Evolutionary conservation across 2,329 filamentous ascomycete species (phyloP).

Genomic region (Monosporascus sp.): DNA sequence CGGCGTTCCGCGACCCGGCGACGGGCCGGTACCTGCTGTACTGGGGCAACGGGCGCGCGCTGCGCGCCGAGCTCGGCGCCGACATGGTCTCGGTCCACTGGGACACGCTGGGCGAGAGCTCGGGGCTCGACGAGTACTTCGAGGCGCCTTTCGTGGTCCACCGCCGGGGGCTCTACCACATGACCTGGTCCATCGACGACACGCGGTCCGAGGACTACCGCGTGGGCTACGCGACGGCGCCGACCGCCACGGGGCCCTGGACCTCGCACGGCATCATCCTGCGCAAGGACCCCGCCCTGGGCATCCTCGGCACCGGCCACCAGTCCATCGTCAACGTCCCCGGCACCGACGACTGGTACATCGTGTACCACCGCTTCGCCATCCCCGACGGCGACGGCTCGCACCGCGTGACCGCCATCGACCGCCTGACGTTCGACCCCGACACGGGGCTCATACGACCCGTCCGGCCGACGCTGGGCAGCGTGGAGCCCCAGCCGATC

Average conservation of each 20-base stretch:
- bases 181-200: slow-evolving; percentile 41
- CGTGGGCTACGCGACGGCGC: slow-evolving; percentile 37
- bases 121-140: slow-evolving; percentile 34
- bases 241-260: slow-evolving; percentile 32
- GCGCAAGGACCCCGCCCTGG: slow-evolving; percentile 31
- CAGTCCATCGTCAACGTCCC: slow-evolving; percentile 38
- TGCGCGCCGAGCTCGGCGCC: slow-evolving; percentile 35
- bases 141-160: slow-evolving; percentile 37
- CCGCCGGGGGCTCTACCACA: slow-evolving; percentile 36
- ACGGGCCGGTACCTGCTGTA: slow-evolving; percentile 54
- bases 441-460: slow-evolving; percentile 30
- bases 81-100: slow-evolving; percentile 37
- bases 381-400: slow-evolving; percentile 38
- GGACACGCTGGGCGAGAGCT: slow-evolving; percentile 24
- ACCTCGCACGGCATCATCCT: slow-evolving; percentile 36
- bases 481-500: slow-evolving; percentile 15
- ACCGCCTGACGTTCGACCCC: slow-evolving; percentile 30
- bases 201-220: slow-evolving; percentile 38
- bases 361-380: slow-evolving; percentile 39
- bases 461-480: slow-evolving; percentile 29
- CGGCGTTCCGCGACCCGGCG: slow-evolving; percentile 52
- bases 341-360: slow-evolving; percentile 41
- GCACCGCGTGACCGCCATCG: slow-evolving; percentile 35
- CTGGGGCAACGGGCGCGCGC: slow-evolving; percentile 45
- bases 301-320: slow-evolving; percentile 39